Evolutionary conservation across 2,329 filamentous ascomycete species (phyloP), one percentile per base, ranked within the genome.

Genomic region (Phialemonium atrogriseum): DNA sequence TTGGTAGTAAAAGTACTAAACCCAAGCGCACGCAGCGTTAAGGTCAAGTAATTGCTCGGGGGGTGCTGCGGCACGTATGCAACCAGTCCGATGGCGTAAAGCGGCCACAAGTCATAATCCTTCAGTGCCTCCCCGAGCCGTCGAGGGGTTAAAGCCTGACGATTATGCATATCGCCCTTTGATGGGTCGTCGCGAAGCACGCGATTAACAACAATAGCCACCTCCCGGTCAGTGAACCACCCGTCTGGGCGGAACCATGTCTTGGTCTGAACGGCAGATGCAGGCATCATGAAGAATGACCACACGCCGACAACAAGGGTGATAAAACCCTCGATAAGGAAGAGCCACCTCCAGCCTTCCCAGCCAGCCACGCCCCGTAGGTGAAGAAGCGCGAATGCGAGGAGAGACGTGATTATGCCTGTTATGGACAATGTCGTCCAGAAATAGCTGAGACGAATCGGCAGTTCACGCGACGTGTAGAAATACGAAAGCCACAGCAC

Each of bases 401-500:
- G 47, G 25, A 73, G 65, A 1, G 68, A 66, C 0, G 63, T 62
- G 9, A 70, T 43, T 18, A 78, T 72, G 24, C 69, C 62, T 0
- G 70, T 70, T 0, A 62, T 62, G 35, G 70, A 69, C 10, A 80
- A 73, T 0, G 78, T 68, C 0, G 75, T 74, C 82, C 81, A 87
- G 57, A 86, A 86, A 26, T 35, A 45, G 3, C 52, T 73, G 12
- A 87, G 57, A 2, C 83, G 70, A 9, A 70, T 67, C 0, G 81
- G 79, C 0, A 88, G 60, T 49, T 87, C 83, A 32, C 66, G 66
- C 1, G 73, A 73, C 27, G 74, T 86, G 58, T 86, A 88, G 55
- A 80, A 88, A 52, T 87, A 87, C 4, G 73, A 78, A 5, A 85
- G 61, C 53, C 80, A 86, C 0, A 82, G 58, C 10, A 82, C 69